Evolutionary conservation across 2,329 filamentous ascomycete species (phyloP).

Genomic region (Pseudogymnoascus verrucosus): DNA sequence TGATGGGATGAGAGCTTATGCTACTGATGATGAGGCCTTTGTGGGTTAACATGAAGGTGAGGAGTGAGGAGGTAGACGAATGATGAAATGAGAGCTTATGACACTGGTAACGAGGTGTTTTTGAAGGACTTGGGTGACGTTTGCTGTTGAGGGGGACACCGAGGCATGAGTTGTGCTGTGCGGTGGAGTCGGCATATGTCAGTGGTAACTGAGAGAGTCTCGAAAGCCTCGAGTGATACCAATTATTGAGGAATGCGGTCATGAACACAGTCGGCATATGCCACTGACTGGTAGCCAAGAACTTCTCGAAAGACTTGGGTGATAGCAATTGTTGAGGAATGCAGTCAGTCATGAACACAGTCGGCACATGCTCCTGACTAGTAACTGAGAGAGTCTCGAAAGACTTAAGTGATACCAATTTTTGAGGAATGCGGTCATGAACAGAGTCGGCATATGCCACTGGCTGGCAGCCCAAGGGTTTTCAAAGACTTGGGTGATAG

Average conservation of each 20-base stretch:
- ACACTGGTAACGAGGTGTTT: not conserved
- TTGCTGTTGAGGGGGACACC: not conserved
- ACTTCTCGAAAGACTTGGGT: not conserved
- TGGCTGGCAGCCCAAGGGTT: too few relatives aligned
- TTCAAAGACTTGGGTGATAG: too few relatives aligned
- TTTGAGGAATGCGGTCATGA: too few relatives aligned
- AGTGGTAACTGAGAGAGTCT: not conserved
- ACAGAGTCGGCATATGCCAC: too few relatives aligned
- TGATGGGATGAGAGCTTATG: not conserved
- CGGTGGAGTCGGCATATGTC: too few relatives aligned
- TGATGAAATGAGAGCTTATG: not conserved
- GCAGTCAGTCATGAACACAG: not conserved
- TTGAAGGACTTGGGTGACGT: not conserved
- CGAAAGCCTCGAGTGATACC: not conserved
- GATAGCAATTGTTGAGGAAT: not conserved
- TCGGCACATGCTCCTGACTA: too few relatives aligned
- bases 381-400: too few relatives aligned
- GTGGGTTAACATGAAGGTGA: not conserved
- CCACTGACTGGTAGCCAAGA: too few relatives aligned
- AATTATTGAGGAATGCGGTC: not conserved
- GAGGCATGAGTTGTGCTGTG: not conserved
- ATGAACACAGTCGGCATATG: too few relatives aligned
- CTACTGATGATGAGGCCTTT: not conserved
- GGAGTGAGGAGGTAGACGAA: not conserved
- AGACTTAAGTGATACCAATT: too few relatives aligned